Base-by-base conservation (phyloP, 2,329 filamentous ascomycete genomes). In the Colletotrichum falcatum region DNA sequence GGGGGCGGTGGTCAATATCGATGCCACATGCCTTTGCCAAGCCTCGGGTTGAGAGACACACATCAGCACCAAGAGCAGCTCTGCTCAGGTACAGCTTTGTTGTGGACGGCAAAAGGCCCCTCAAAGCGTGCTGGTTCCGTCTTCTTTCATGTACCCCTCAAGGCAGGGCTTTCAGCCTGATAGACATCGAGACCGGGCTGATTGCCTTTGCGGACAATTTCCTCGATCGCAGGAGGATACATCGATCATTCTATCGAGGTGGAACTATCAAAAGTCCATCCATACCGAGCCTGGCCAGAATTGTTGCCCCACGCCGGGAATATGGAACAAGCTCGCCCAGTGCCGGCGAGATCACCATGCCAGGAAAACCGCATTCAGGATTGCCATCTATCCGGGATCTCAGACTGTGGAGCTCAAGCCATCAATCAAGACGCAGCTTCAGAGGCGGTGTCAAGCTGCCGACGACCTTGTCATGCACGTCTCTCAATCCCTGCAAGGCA, bases 381-480 rank as follows among this genome's bases (percentile, higher is more conserved):
- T 48, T 46, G 44, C 44, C 18, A 20, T 44, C 9, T 33, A 26
- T 33, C 7, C 33, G n/a, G 39, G 23, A 9, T 49, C 59, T 33
- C 23, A 6, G n/a, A 26, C 9, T 26, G 2, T 37, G 42, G 33
- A 48, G 4, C 11, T 16, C 6, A 14, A 37, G 9, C 2, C 37
- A 61, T 39, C 26, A 61, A 20, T 39, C 30, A 26, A 71, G 20
- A 16, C 65, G 64, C 56, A 71, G n/a, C 53, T 71, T 71, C 51
- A 55, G 58, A 30, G 51, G 49, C 37, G 65, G 68, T 49, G 44
- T 59, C 20, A 71, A 35, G 11, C 44, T 58, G 49, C 54, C n/a
- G 44, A 67, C 20, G 39, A 71, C 62, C 58, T 63, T 53, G 35
- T 46, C 64, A 62, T 71, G 68, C 68, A 68, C 64, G 30, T 63